Percentiles rank a stretch among this genome's conserved stretches.
Evolutionary conservation across 345 rosid species (phyloP).

Genomic region (Salix exigua): DNA sequence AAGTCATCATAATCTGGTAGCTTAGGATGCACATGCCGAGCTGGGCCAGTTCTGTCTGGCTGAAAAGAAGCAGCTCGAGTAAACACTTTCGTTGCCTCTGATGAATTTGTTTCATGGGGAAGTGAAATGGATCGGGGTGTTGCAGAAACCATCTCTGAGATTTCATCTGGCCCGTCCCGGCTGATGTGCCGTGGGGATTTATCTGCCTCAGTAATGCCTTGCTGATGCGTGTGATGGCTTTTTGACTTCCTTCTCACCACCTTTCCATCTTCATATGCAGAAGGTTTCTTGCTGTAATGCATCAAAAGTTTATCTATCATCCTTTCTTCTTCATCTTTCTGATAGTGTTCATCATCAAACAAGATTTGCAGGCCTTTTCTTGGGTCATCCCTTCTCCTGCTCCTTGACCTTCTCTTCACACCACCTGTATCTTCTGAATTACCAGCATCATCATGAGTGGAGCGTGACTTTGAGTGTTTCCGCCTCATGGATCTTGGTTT

Average conservation of each 20-base stretch:
- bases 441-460: slow-evolving; percentile 35
- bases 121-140: slow-evolving; percentile 67
- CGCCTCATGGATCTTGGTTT: slow-evolving; percentile 60
- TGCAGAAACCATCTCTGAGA: slow-evolving; percentile 27
- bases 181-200: slow-evolving; percentile 19
- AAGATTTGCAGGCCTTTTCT: slow-evolving; percentile 60
- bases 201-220: slow-evolving; percentile 17
- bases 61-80: slow-evolving; percentile 75
- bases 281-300: slow-evolving; percentile 81
- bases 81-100: slow-evolving; percentile 42
- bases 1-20: slow-evolving; percentile 88
- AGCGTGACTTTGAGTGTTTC: slow-evolving; percentile 41
- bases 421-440: slow-evolving; percentile 32
- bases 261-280: slow-evolving; percentile 43
- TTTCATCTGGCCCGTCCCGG: slow-evolving; percentile 33
- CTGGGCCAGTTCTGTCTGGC: slow-evolving; percentile 55
- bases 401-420: slow-evolving; percentile 45
- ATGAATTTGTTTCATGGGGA: slow-evolving; percentile 45
- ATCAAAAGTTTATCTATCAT: slow-evolving; percentile 79
- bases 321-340: slow-evolving; percentile 73
- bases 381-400: slow-evolving; percentile 64
- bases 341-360: slow-evolving; percentile 48
- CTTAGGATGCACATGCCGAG: slow-evolving; percentile 91
- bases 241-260: slow-evolving; percentile 45
- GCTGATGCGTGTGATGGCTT: slow-evolving; percentile 41